A percentile compares a stretch with the other conserved stretches of the same genome.
Evolutionary conservation across 2,329 filamentous ascomycete genomes (phyloP).

Genomic region (Fusarium sp.): DNA sequence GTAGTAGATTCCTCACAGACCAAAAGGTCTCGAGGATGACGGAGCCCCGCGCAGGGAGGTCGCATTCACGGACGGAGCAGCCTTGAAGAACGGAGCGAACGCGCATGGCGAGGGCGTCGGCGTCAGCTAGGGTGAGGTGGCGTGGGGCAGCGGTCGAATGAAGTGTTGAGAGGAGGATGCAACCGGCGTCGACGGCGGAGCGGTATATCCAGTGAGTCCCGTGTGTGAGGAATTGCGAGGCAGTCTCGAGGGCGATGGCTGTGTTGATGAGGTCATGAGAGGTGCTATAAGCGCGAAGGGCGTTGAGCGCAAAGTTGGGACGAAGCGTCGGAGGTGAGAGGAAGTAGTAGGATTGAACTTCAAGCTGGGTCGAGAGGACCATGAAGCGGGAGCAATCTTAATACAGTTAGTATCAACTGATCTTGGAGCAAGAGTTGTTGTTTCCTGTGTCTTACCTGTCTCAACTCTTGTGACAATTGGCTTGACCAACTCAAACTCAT

Average conservation of each 20-base stretch:
- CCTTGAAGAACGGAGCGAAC: constrained; percentile 52
- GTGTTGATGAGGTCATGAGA: constrained; percentile 59
- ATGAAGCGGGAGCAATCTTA: constrained; percentile 62
- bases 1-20: constrained; percentile 54
- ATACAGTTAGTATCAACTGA: neutral
- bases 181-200: constrained; percentile 58
- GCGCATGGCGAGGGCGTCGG: constrained; percentile 46
- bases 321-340: constrained; percentile 55
- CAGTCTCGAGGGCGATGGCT: constrained; percentile 57
- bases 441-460: constrained; percentile 52
- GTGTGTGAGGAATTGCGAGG: constrained; percentile 57
- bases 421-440: too few species aligned
- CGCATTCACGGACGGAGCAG: constrained; percentile 61
- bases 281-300: constrained; percentile 61
- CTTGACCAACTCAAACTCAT: constrained; percentile 63
- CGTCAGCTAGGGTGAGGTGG: constrained; percentile 48
- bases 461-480: constrained; percentile 59
- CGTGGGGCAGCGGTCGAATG: constrained; percentile 56
- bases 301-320: constrained; percentile 56
- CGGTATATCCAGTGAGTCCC: constrained; percentile 64
- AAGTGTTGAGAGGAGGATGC: constrained; percentile 59
- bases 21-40: constrained; percentile 64
- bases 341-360: constrained; percentile 67
- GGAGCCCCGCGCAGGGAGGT: constrained; percentile 59
- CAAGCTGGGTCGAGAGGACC: constrained; percentile 61